Base-by-base conservation (phyloP, 495 filamentous ascomycete species). In the Tetracladium marchalianum region DNA sequence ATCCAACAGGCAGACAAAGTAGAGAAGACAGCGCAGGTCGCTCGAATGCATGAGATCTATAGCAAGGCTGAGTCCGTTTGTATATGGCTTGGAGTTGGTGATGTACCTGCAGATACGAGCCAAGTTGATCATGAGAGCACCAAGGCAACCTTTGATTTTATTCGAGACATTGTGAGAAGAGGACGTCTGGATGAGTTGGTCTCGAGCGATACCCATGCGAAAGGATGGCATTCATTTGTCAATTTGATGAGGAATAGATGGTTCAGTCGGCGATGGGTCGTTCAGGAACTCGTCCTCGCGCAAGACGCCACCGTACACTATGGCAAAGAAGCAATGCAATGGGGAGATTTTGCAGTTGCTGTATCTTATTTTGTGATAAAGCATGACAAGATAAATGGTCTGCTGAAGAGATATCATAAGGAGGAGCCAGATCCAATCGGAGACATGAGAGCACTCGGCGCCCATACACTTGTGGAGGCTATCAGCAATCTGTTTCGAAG, bases 251-350 rank as follows among this genome's bases (percentile, higher is more conserved):
- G 51, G 16, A 49, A 62, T 11, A 31, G 38, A 3, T 65, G 62
- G 62, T 67, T 67, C 33, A 60, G 53, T 17, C 55, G 64, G 0
- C 53, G 62, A 0, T 67, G 64, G 64, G 57, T 64, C 13, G 50
- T 67, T 5, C 64, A 69, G 44, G 66, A 69, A 35, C 54, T 67
- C 12, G 62, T 65, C 4, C 43, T 67, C 22, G 55, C 65, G 1
- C 49, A 52, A 16, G 43, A 45, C 4, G 61, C 61, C 10, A 55
- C 31, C 12, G 40, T 66, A 6, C 46, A 52, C 22, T 66, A 56
- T 34, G 63, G 63, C 2, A 19, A 24, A 9, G 43, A 61, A 5
- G 12, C 31, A 9, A 53, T 66, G 13, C 11, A 46, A 2, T 66
- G 59, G 63, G 34, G 49, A 11, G 47, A 61, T n/a, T 60, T 66